A percentile compares a stretch with the other conserved stretches of the same genome.
Conservation (phyloP, 2,329 filamentous ascomycete genomes). For the Tolypocladium pustulatum region DNA sequence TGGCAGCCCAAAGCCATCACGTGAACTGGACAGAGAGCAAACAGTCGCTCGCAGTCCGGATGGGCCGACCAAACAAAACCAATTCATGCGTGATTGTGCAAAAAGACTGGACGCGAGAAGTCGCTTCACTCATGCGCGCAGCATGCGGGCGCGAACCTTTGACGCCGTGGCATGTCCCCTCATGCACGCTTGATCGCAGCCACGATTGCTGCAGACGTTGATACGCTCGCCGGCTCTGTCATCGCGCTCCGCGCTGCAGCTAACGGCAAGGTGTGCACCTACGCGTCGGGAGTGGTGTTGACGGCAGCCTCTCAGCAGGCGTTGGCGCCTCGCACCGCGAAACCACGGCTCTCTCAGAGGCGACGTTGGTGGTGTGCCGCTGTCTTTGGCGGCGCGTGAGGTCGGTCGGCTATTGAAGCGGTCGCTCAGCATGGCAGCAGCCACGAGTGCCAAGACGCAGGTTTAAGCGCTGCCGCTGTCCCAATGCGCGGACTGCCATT, state of each 20-base stretch:
- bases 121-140: not conserved
- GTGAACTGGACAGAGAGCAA: no score
- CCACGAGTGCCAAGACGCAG: not conserved
- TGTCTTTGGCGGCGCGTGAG: not conserved
- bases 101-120: not conserved
- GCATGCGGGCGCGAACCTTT: not conserved
- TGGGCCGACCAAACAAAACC: no score
- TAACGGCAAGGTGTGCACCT: not conserved
- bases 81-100: not conserved
- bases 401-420: not conserved
- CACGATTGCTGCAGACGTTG: not conserved
- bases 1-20: not conserved
- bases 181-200: not conserved
- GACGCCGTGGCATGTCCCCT: not conserved
- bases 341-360: not conserved
- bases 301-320: not conserved
- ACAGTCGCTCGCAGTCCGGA: not conserved
- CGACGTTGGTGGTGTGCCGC: not conserved
- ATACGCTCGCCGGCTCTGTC: not conserved
- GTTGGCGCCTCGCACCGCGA: not conserved
- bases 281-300: not conserved
- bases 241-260: not conserved
- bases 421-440: not conserved
- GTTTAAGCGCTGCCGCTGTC: not conserved
- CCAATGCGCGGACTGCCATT: not conserved